Conservation (phyloP, 2,329 filamentous ascomycete genomes). For the Calonectria honghensis region DNA sequence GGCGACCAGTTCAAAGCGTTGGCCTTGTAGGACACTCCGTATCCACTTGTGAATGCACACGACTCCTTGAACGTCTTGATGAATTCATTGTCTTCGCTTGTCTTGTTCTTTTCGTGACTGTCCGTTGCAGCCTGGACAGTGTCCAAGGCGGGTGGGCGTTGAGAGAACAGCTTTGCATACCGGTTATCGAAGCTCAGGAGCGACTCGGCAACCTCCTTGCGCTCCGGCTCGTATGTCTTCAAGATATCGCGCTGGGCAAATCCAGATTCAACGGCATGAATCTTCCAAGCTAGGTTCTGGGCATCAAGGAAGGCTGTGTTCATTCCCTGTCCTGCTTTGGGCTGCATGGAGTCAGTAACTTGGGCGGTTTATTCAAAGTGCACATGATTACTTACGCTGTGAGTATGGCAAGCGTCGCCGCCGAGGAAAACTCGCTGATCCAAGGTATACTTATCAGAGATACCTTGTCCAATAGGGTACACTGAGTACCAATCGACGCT, state of each 20-base stretch:
- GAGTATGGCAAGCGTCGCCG: conserved; percentile 87
- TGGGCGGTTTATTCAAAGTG: conserved; percentile 60
- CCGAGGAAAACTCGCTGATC: conserved; percentile 83
- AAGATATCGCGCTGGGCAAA: conserved; percentile 85
- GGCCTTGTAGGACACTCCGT: conserved; percentile 89
- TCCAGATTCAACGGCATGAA: conserved; percentile 90
- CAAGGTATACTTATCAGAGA: conserved; percentile 80
- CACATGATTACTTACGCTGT: conserved; percentile 73
- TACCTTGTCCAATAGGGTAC: conserved; percentile 85
- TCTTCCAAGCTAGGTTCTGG: conserved; percentile 96
- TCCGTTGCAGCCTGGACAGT: conserved; percentile 81
- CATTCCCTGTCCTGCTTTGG: conserved; percentile 87
- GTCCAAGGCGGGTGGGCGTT: conserved; percentile 81
- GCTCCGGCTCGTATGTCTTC: conserved; percentile 90
- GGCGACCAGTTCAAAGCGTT: conserved; percentile 91
- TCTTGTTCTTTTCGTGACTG: conserved; percentile 51
- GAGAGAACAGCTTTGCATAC: conserved; percentile 93
- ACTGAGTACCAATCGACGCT: conserved; percentile 84
- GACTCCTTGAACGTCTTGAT: conserved; percentile 92
- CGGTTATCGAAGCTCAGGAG: conserved; percentile 90
- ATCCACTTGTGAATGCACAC: conserved; percentile 94
- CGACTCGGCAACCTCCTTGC: conserved; percentile 88
- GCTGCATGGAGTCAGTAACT: conserved; percentile 68
- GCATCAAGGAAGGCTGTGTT: conserved; percentile 88
- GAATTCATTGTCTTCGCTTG: conserved; percentile 82